Evolutionary conservation across 306 rosid species (phyloP).

Genomic region (Lithocarpus polystachyus): DNA sequence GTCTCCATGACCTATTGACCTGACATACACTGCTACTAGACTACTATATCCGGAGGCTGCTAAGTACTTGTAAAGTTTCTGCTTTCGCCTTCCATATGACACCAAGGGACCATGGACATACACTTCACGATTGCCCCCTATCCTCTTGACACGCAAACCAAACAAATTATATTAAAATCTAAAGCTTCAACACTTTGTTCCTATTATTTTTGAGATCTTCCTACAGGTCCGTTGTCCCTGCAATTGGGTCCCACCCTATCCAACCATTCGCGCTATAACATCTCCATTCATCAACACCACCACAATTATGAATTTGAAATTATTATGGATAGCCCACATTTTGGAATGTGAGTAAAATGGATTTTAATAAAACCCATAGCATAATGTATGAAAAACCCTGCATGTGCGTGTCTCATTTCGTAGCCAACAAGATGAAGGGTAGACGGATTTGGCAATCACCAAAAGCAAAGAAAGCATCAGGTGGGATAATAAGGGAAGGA

Average conservation of each 20-base stretch:
- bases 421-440: background rate
- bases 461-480: background rate
- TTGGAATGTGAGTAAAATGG: background rate
- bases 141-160: conserved; percentile 47
- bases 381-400: background rate
- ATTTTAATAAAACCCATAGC: background rate
- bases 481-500: background rate
- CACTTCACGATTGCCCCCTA: conserved; percentile 43
- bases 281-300: conserved; percentile 15
- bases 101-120: conserved; percentile 19
- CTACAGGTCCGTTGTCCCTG: background rate
- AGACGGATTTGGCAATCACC: background rate
- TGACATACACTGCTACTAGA: background rate
- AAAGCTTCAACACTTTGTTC: conserved; percentile 8
- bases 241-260: conserved; percentile 12
- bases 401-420: background rate
- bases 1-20: conserved; percentile 32
- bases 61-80: conserved; percentile 21
- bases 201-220: background rate
- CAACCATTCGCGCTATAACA: background rate
- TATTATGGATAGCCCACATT: background rate
- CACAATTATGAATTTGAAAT: background rate
- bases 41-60: conserved; percentile 5
- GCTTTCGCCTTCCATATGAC: conserved; percentile 20
- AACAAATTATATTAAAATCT: conserved; percentile 31